These are phyloP conservation scores for Sclerotinia nivalis DNA, from an alignment of 2,329 filamentous ascomycete genomes.

Conservation along the genomic window DNA sequence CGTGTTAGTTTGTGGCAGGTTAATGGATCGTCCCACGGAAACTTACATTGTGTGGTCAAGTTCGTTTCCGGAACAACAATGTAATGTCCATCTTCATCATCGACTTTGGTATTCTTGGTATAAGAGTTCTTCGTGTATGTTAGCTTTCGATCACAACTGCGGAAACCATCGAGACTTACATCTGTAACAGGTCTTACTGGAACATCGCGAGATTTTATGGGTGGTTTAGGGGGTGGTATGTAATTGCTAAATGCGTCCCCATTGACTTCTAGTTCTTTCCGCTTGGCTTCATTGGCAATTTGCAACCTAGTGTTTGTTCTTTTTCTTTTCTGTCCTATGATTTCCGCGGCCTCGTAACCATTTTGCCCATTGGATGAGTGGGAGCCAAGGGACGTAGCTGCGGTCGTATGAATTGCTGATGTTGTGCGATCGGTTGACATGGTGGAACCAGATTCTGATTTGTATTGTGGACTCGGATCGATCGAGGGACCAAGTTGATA, in stretches of 20 bases:
- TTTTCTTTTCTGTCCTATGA: conserved; percentile 83
- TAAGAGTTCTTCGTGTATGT: conserved; percentile 42
- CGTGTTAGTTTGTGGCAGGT: conserved; percentile 3
- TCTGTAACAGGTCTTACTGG: conserved; percentile 62
- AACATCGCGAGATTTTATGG: conserved; percentile 86
- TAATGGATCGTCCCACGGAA: background rate
- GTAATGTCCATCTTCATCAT: conserved; percentile 97
- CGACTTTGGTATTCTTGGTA: conserved; percentile 70
- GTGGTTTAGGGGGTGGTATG: conserved; percentile 81
- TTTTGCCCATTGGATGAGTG: conserved; percentile 59
- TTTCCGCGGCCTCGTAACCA: conserved; percentile 67
- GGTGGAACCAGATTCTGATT: conserved; percentile 63
- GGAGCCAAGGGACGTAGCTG: conserved; percentile 81
- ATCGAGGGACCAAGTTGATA: conserved; percentile 72
- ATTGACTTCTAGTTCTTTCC: conserved; percentile 69
- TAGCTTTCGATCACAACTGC: conserved; percentile 26
- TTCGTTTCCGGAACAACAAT: conserved; percentile 86
- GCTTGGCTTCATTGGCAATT: conserved; percentile 77
- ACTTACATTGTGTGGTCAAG: conserved; percentile 86
- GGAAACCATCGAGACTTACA: conserved; percentile 49
- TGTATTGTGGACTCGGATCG: conserved; percentile 69
- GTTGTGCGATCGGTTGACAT: conserved; percentile 82
- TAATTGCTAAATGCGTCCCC: conserved; percentile 76
- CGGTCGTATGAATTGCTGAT: conserved; percentile 79
- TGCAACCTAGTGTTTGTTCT: conserved; percentile 74